Base-by-base conservation (phyloP, 2,329 filamentous ascomycete genomes). In the Fusarium zealandicum region DNA sequence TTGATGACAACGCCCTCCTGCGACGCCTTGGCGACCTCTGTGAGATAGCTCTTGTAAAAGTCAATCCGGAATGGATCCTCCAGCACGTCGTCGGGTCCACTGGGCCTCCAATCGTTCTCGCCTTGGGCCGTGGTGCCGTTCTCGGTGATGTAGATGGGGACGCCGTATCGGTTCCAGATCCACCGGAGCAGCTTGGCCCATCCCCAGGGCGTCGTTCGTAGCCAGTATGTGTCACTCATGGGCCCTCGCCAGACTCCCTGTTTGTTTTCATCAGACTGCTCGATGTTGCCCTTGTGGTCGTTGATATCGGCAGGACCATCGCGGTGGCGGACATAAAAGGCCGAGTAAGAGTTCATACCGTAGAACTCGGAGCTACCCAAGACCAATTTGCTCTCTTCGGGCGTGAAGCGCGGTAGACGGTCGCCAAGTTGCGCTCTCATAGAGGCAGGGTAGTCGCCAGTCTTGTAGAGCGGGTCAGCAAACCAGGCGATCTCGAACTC, bases 401-500 rank as follows among this genome's bases (percentile, higher is more conserved):
- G 65, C 0, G 74, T 77, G 44, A 77, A 77, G 0, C 51, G 54
- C 0, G 73, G 74, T 9, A 77, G 63, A 11, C 73, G 61, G 32
- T 74, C 70, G 7, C 72, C 74, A 1, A 76, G 71, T 43, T 75
- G 73, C 5, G 66, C 69, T 1, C 75, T 68, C 75, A 77, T 77
- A 4, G 67, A 72, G 0, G 68, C 67, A 1, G 75, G 75, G 17
- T 77, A 77, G 45, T 76, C 74, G 38, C 73, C 73, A 4, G 57
- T 71, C 63, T 59, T 45, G 43, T 75, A 76, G 6, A 76, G 49
- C 9, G 74, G 74, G 38, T 76, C 72, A 9, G 68, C 73, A 35
- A 75, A 78, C 75, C 75, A 78, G 2, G 68, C 74, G 35, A 77
- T 76, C 49, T 76, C 73, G 22, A 78, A 78, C 44, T 77, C 73